Percentiles rank a stretch among this genome's conserved stretches.
These are phyloP conservation scores for Leptodontidium sp. DNA, from an alignment of 2,329 filamentous ascomycete genomes.

Conservation along the genomic window DNA sequence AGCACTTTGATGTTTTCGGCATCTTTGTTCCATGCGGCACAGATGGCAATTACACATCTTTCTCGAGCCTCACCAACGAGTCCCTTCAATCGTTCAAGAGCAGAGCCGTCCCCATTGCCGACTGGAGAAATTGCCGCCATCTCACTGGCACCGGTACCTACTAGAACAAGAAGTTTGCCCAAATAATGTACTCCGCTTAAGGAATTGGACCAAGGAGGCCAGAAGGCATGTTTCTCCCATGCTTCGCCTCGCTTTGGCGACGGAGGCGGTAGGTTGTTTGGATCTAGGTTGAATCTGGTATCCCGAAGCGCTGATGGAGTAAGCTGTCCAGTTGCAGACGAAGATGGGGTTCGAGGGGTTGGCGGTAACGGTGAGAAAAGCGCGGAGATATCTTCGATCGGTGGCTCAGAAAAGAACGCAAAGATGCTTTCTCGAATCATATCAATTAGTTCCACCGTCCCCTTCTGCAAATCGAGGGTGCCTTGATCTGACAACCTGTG, in stretches of 20 bases:
- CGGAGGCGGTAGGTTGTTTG: slow-evolving; percentile 76
- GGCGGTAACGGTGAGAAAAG: slow-evolving; percentile 82
- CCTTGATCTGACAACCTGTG: slow-evolving; percentile 80
- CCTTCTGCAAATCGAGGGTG: slow-evolving; percentile 76
- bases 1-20: slow-evolving; percentile 91
- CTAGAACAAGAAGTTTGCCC: slow-evolving; percentile 78
- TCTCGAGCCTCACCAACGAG: slow-evolving; percentile 84
- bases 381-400: slow-evolving; percentile 88
- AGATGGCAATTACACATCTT: slow-evolving; percentile 84
- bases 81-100: slow-evolving; percentile 75
- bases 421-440: slow-evolving; percentile 82
- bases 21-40: slow-evolving; percentile 91
- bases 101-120: slow-evolving; percentile 60
- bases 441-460: slow-evolving; percentile 82
- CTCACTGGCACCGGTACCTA: slow-evolving; percentile 88
- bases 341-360: slow-evolving; percentile 72
- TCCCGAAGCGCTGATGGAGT: slow-evolving; percentile 69
- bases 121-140: slow-evolving; percentile 80
- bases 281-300: slow-evolving; percentile 81
- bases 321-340: slow-evolving; percentile 49
- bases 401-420: slow-evolving; percentile 85
- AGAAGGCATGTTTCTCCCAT: slow-evolving; percentile 96
- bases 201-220: slow-evolving; percentile 92
- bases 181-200: slow-evolving; percentile 92
- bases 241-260: slow-evolving; percentile 81